phyloP scores from a whole-genome alignment of 441 rosid genomes.

The Viola pubescens region DNA sequence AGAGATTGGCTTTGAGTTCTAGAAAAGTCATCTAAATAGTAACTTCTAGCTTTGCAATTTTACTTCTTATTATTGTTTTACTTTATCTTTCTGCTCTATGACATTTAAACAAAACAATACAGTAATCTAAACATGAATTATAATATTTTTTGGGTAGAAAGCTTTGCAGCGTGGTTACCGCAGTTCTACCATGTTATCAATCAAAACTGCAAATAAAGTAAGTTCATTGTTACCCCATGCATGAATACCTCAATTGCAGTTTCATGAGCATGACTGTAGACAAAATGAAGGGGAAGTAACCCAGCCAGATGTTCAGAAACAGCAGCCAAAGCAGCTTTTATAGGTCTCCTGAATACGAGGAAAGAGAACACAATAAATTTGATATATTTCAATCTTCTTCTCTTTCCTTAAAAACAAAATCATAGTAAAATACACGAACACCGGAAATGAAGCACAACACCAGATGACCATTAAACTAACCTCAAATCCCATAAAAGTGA shows the following conservation, averaged over 20 bases:
- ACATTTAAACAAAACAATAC: too few relatives aligned
- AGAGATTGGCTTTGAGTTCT: too few relatives aligned
- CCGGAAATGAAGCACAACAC: not conserved
- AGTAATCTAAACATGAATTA: too few relatives aligned
- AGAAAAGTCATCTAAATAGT: too few relatives aligned
- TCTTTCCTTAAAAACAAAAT: not conserved
- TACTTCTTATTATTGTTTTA: too few relatives aligned
- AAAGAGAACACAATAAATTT: constrained; percentile 6
- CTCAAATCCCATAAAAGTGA: constrained; percentile 93
- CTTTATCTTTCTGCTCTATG: too few relatives aligned
- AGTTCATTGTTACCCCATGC: constrained; percentile 2
- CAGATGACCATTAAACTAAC: constrained; percentile 25
- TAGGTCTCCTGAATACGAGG: constrained; percentile 55
- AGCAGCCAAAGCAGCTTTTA: constrained; percentile 88
- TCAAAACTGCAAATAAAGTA: constrained; percentile 3
- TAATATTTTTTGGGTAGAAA: not conserved
- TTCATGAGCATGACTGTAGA: constrained; percentile 95
- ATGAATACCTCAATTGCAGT: constrained; percentile 82
- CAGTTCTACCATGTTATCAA: not conserved
- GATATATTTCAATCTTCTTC: not conserved
- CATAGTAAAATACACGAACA: not conserved
- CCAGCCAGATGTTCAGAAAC: constrained; percentile 96
- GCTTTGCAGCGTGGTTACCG: not conserved
- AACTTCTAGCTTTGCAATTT: too few relatives aligned
- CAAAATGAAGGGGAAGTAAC: constrained; percentile 93